Conservation (phyloP, 352 stramenopile species). For the Pythium vanterpoolii region DNA sequence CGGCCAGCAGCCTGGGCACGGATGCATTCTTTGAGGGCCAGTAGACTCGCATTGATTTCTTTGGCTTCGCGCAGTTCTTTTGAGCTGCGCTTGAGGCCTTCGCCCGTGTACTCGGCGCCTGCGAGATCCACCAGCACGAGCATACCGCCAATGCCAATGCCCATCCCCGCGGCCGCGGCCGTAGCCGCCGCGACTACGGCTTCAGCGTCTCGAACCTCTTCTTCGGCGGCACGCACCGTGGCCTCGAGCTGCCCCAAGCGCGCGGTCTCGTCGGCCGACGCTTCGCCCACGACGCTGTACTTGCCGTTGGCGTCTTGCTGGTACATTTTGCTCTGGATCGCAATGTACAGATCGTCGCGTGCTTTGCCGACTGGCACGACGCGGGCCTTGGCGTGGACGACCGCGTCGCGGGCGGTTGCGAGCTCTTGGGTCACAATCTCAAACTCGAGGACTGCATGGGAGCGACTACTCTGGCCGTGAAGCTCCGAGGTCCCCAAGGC, state of each 20-base stretch:
- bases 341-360: constrained; percentile 45
- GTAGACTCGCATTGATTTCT: constrained; percentile 46
- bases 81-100: constrained; percentile 29
- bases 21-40: constrained; percentile 53
- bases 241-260: constrained; percentile 22
- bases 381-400: constrained; percentile 30
- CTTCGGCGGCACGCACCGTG: constrained; percentile 23
- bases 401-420: constrained; percentile 26
- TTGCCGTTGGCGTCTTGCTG: constrained; percentile 27
- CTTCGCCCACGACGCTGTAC: constrained; percentile 14
- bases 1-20: constrained; percentile 24
- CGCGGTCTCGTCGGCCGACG: constrained; percentile 23
- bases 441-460: constrained; percentile 49
- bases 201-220: constrained; percentile 20
- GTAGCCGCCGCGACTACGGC: constrained; percentile 18
- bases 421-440: constrained; percentile 45
- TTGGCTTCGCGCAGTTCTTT: constrained; percentile 25
- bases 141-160: constrained; percentile 21
- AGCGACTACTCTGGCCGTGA: constrained; percentile 46
- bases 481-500: constrained; percentile 49
- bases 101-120: constrained; percentile 51
- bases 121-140: constrained; percentile 54
- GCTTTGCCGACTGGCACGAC: constrained; percentile 46
- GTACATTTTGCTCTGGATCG: constrained; percentile 44
- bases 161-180: constrained; percentile 8